phyloP scores from a whole-genome alignment of 2,329 filamentous ascomycete genomes.

The Ascochyta viciae-villosae region DNA sequence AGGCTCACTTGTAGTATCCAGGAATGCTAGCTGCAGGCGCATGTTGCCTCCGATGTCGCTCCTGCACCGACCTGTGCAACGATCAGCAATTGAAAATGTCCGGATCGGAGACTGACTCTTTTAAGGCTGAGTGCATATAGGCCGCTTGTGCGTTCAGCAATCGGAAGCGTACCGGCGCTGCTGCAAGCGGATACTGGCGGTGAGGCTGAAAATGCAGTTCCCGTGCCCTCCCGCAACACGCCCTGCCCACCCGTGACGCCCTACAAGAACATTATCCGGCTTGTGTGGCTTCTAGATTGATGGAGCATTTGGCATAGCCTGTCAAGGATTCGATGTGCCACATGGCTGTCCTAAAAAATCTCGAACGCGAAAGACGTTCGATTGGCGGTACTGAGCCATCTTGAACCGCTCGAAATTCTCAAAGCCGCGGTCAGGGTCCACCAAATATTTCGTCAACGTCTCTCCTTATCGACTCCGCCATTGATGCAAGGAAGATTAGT shows the following conservation, averaged over 20 bases:
- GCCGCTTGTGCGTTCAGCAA: constrained; percentile 14
- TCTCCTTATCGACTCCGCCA: constrained; percentile 25
- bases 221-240: constrained; percentile 9
- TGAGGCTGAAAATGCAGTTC: constrained; percentile 20
- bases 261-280: constrained; percentile 8
- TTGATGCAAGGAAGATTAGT: constrained; percentile 20
- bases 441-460: constrained; percentile 8
- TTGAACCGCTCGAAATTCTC: constrained; percentile 11
- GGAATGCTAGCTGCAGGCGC: too few relatives aligned
- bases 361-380: not conserved
- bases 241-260: not conserved
- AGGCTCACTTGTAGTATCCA: too few relatives aligned
- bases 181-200: constrained; percentile 35
- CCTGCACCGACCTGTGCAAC: not conserved
- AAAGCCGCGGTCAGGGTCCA: constrained; percentile 11
- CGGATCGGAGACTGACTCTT: constrained; percentile 13
- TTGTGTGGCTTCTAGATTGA: constrained; percentile 5
- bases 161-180: constrained; percentile 19
- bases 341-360: not conserved
- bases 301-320: constrained; percentile 8
- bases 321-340: not conserved
- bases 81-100: not conserved
- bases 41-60: constrained; percentile 9
- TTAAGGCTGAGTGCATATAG: constrained; percentile 22
- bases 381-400: constrained; percentile 3